Percentiles rank a stretch among this genome's conserved stretches.
These are phyloP conservation scores for Basidiobolus heterosporus DNA, from an alignment of 371 early-diverging fungal genomes.

Conservation along the genomic window DNA sequence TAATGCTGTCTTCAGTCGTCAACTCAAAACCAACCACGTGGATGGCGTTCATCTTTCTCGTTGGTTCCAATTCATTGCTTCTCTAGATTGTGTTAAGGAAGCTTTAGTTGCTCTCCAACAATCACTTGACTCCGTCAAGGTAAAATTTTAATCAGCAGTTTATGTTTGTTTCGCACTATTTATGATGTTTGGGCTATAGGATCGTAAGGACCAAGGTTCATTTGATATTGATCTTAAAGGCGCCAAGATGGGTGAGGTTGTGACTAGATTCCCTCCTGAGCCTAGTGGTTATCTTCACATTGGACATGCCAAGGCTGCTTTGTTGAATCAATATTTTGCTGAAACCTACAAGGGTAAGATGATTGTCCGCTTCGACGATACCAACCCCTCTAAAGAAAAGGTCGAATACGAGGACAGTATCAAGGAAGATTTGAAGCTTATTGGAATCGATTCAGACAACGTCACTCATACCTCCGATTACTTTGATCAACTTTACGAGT, in stretches of 20 bases:
- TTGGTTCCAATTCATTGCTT: slow-evolving; percentile 66
- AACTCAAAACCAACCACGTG: slow-evolving; percentile 57
- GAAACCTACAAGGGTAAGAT: slow-evolving; percentile 80
- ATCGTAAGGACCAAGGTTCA: slow-evolving; percentile 64
- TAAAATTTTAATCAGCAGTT: too few relatives aligned
- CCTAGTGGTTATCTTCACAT: slow-evolving; percentile 97
- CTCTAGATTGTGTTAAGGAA: slow-evolving; percentile 32
- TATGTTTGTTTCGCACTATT: too few relatives aligned
- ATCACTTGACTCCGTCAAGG: slow-evolving; percentile 22
- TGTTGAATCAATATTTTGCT: slow-evolving; percentile 97
- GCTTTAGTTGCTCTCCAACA: slow-evolving; percentile 33
- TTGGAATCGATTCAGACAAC: slow-evolving; percentile 72
- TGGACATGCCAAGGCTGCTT: slow-evolving; percentile 98
- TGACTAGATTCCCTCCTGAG: slow-evolving; percentile 98
- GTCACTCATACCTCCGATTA: slow-evolving; percentile 90
- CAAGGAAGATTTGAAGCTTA: slow-evolving; percentile 72
- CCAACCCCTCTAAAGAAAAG: slow-evolving; percentile 98
- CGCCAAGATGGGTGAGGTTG: slow-evolving; percentile 72
- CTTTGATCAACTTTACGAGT: slow-evolving; percentile 81
- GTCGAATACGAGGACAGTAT: slow-evolving; percentile 88
- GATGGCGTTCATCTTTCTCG: slow-evolving; percentile 57
- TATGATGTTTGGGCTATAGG: too few relatives aligned
- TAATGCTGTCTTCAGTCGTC: slow-evolving; percentile 60
- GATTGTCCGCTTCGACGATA: slow-evolving; percentile 98
- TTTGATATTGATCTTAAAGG: slow-evolving; percentile 81